These are phyloP conservation scores for Candida dajiaensis DNA, from an alignment of 805 yeast genomes.

Conservation along the genomic window DNA sequence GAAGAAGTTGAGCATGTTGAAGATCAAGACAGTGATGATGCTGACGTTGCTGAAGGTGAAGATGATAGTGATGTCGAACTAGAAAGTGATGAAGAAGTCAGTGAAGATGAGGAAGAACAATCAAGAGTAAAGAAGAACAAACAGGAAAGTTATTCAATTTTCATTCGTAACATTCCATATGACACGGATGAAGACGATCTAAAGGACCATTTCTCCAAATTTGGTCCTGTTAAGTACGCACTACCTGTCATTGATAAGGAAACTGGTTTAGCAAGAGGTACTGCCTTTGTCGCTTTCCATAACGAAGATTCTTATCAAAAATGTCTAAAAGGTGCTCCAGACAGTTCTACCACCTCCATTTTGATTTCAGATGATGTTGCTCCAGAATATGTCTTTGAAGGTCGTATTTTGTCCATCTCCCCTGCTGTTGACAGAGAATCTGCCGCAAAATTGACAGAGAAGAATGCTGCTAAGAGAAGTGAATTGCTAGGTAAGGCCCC, in stretches of 20 bases:
- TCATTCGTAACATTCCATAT: slow-evolving; percentile 90
- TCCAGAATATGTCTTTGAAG: slow-evolving; percentile 84
- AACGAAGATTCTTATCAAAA: slow-evolving; percentile 54
- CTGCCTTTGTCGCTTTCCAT: slow-evolving; percentile 88
- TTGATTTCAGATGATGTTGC: slow-evolving; percentile 90
- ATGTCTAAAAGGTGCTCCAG: slow-evolving; percentile 78
- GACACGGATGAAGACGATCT: slow-evolving; percentile 83
- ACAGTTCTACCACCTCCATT: slow-evolving; percentile 53
- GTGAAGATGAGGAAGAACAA: slow-evolving; percentile 29
- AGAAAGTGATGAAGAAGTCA: slow-evolving; percentile 29
- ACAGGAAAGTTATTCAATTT: slow-evolving; percentile 67
- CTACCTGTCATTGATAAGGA: slow-evolving; percentile 84
- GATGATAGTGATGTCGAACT: slow-evolving; percentile 24
- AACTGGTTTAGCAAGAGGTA: slow-evolving; percentile 85
- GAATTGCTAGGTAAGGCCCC: slow-evolving; percentile 77
- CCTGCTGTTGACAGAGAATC: slow-evolving; percentile 84
- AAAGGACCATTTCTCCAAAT: slow-evolving; percentile 67
- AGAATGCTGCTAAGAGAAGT: slow-evolving; percentile 65
- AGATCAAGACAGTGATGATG: slow-evolving; percentile 24
- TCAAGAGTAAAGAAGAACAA: slow-evolving; percentile 43
- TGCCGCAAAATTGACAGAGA: slow-evolving; percentile 69
- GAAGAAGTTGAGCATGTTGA: slow-evolving; percentile 16
- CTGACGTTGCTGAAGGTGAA: slow-evolving; percentile 22
- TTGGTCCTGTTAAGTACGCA: slow-evolving; percentile 89
- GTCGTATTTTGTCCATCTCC: slow-evolving; percentile 78